Evolutionary conservation across 768 basidiomycete genomes (phyloP).

Genomic region (Boletellus sp.): DNA sequence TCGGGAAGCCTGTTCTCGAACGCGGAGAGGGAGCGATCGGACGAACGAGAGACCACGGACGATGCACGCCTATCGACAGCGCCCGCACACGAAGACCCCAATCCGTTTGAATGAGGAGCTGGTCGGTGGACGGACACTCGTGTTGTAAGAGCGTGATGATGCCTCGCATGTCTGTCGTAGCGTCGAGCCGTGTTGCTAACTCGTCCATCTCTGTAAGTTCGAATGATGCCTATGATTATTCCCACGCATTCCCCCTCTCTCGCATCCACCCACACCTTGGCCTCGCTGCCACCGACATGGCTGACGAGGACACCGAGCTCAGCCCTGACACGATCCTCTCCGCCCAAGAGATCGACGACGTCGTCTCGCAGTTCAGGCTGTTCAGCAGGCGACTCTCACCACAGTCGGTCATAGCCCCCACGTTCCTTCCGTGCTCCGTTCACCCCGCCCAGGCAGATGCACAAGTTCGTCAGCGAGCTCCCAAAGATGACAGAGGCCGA

Average conservation of each 20-base stretch:
- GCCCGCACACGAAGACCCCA: conserved; percentile 56
- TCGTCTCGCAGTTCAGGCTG: conserved; percentile 29
- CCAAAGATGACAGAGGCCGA: conserved; percentile 51
- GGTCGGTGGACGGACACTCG: conserved; percentile 1
- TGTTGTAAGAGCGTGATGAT: conserved; percentile 28
- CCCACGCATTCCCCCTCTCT: conserved; percentile 23
- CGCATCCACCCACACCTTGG: neutral
- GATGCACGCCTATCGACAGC: conserved; percentile 36
- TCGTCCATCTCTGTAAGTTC: conserved; percentile 28
- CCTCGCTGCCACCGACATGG: conserved; percentile 12
- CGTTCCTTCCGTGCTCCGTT: neutral
- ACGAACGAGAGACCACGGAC: conserved; percentile 33
- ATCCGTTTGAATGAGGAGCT: conserved; percentile 53
- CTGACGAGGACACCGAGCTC: conserved; percentile 16
- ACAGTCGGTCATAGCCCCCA: conserved; percentile 20
- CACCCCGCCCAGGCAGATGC: conserved; percentile 29
- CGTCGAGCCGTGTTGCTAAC: conserved; percentile 14
- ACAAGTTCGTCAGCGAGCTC: conserved; percentile 42
- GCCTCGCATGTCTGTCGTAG: conserved; percentile 23
- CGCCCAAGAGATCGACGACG: conserved; percentile 30
- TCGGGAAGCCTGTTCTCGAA: conserved; percentile 52
- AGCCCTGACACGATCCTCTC: conserved; percentile 8
- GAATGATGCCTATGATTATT: conserved; percentile 24
- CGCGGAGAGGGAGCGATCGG: conserved; percentile 33
- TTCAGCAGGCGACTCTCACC: conserved; percentile 25